Conservation (phyloP, 2,329 filamentous ascomycete genomes). For the Aspergillus sp. region DNA sequence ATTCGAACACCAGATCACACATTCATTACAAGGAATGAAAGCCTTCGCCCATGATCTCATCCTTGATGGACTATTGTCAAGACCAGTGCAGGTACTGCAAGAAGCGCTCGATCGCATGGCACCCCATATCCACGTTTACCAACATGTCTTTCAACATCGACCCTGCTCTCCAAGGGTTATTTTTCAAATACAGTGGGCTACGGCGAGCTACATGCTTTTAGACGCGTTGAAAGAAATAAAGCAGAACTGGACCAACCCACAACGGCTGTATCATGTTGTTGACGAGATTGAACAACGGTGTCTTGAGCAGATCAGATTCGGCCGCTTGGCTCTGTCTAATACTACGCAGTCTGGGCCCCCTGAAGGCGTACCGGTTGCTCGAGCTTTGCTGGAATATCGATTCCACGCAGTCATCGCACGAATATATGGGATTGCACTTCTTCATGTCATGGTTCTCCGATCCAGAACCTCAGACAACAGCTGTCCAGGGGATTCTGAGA, state of each 20-base stretch:
- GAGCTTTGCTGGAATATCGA: conserved; percentile 12
- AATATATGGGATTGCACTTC: conserved; percentile 9
- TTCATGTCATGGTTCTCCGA: conserved; percentile 11
- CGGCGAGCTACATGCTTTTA: conserved; percentile 10
- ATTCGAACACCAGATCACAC: conserved; percentile 11
- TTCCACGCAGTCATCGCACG: conserved; percentile 7
- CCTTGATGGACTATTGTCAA: conserved; percentile 10
- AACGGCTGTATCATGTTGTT: conserved; percentile 2
- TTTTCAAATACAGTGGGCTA: conserved; percentile 16
- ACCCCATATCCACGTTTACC: conserved; percentile 13
- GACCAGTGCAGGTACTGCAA: conserved; percentile 9
- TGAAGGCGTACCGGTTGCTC: conserved; percentile 5
- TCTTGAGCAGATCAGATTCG: conserved; percentile 7
- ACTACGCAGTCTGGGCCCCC: not conserved
- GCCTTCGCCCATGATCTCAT: conserved; percentile 6
- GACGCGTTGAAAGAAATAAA: conserved; percentile 13
- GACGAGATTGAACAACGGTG: conserved; percentile 15
- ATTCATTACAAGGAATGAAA: conserved; percentile 12
- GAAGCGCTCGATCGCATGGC: conserved; percentile 5
- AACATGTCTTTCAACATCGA: conserved; percentile 7
- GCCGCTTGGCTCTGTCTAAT: not conserved
- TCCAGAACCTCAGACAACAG: not conserved
- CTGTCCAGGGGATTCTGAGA: not conserved
- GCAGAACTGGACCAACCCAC: conserved; percentile 7
- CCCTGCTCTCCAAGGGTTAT: conserved; percentile 13